Evolutionary conservation across 2,329 filamentous ascomycete genomes (phyloP).

Genomic region (Fonsecaea multimorphosa): DNA sequence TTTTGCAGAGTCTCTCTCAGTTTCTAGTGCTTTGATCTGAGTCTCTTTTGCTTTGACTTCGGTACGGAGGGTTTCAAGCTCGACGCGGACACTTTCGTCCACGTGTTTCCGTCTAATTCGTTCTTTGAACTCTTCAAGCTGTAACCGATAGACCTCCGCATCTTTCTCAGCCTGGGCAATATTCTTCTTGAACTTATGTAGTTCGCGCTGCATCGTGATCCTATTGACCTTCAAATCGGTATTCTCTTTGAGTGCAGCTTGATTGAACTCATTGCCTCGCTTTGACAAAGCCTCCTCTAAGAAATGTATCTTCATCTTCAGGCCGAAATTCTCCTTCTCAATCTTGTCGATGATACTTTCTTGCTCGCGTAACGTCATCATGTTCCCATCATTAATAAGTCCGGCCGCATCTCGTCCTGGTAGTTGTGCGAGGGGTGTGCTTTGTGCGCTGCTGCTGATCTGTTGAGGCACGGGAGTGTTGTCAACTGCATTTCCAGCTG

Average conservation of each 20-base stretch:
- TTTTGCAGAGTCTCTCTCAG: slow-evolving; percentile 63
- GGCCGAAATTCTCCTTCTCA: slow-evolving; percentile 96
- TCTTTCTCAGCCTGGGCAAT: slow-evolving; percentile 83
- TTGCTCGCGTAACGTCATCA: slow-evolving; percentile 89
- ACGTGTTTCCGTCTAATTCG: slow-evolving; percentile 77
- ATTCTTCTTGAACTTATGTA: slow-evolving; percentile 84
- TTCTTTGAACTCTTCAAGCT: slow-evolving; percentile 82
- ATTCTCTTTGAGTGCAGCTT: slow-evolving; percentile 89
- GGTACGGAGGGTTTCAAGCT: slow-evolving; percentile 59
- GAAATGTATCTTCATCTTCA: slow-evolving; percentile 97
- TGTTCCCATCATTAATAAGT: slow-evolving; percentile 82
- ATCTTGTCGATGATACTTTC: slow-evolving; percentile 92
- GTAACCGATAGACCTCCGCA: slow-evolving; percentile 79
- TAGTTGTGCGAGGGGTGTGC: slow-evolving; percentile 78
- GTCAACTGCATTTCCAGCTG: slow-evolving; percentile 65
- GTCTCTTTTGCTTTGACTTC: slow-evolving; percentile 57
- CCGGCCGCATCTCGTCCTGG: slow-evolving; percentile 69
- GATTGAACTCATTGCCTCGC: slow-evolving; percentile 85
- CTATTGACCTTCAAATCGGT: slow-evolving; percentile 94
- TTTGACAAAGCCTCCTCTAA: slow-evolving; percentile 89
- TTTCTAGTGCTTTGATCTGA: slow-evolving; percentile 62
- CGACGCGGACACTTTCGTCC: slow-evolving; percentile 71
- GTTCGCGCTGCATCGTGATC: slow-evolving; percentile 84
- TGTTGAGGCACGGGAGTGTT: slow-evolving; percentile 77
- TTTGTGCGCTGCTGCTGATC: slow-evolving; percentile 80